phyloP scores from a whole-genome alignment of 2,329 filamentous ascomycete species.

The Amesomyces nigricolor region DNA sequence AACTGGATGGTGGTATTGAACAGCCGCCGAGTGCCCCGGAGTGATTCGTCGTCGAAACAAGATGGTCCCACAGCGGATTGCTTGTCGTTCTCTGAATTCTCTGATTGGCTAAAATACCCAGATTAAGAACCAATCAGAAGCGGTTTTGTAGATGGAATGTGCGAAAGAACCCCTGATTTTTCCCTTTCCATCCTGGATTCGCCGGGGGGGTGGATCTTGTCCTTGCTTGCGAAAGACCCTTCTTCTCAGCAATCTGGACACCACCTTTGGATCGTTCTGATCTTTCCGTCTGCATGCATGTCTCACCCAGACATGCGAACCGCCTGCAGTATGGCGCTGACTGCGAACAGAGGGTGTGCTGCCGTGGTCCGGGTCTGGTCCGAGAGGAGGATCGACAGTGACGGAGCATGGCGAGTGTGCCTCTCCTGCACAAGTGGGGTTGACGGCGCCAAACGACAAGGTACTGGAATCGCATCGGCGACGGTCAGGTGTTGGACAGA shows the following conservation, averaged over 20 bases:
- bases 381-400: slow-evolving; percentile 2
- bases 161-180: background rate
- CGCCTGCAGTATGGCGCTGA: slow-evolving; percentile 16
- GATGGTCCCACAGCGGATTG: slow-evolving; percentile 2
- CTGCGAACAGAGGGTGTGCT: slow-evolving; percentile 10
- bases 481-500: too few relatives aligned
- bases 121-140: slow-evolving; percentile 22
- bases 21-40: slow-evolving; percentile 13
- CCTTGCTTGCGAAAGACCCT: background rate
- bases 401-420: background rate
- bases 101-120: slow-evolving; percentile 22
- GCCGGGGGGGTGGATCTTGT: background rate
- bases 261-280: slow-evolving; percentile 3
- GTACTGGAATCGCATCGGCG: too few relatives aligned
- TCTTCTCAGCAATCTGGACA: background rate
- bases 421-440: background rate
- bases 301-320: slow-evolving; percentile 24
- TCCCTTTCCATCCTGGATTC: slow-evolving; percentile 5
- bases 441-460: background rate
- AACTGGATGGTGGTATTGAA: slow-evolving; percentile 13
- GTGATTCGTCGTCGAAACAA: slow-evolving; percentile 14
- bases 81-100: slow-evolving; percentile 14
- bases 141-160: background rate
- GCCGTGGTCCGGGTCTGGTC: background rate
- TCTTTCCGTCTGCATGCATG: slow-evolving; percentile 20